Evolutionary conservation across 2,329 filamentous ascomycete genomes (phyloP).

Genomic region (Penicillium griseofulvum): DNA sequence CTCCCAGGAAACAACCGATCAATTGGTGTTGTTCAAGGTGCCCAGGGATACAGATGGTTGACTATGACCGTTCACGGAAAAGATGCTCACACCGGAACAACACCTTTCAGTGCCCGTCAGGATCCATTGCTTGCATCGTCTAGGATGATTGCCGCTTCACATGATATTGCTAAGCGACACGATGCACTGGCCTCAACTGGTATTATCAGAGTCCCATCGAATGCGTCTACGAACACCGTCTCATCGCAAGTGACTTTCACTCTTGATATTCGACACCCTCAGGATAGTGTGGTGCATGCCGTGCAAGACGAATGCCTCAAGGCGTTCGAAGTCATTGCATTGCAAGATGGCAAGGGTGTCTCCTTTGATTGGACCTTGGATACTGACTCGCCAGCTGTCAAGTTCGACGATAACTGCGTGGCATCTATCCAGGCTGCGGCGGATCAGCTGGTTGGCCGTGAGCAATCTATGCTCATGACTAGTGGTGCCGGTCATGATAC

Average conservation of each 20-base stretch:
- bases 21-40: conserved; percentile 65
- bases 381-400: conserved; percentile 55
- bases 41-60: conserved; percentile 69
- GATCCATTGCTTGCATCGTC: conserved; percentile 64
- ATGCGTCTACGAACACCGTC: conserved; percentile 65
- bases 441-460: conserved; percentile 51
- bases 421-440: conserved; percentile 58
- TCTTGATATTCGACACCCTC: conserved; percentile 62
- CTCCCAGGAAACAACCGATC: conserved; percentile 60
- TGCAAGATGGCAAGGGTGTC: conserved; percentile 51
- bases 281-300: conserved; percentile 53
- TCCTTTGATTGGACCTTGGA: conserved; percentile 58
- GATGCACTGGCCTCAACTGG: conserved; percentile 63
- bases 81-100: conserved; percentile 70
- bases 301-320: conserved; percentile 55
- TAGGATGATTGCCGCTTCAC: conserved; percentile 62
- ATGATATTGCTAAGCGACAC: conserved; percentile 57
- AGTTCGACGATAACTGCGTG: conserved; percentile 64
- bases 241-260: conserved; percentile 63
- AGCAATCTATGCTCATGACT: conserved; percentile 49
- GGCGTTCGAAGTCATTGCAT: conserved; percentile 57
- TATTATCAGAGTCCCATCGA: conserved; percentile 59
- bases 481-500: conserved; percentile 61
- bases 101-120: conserved; percentile 58
- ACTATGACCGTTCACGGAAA: conserved; percentile 62